These are phyloP conservation scores for Penicillium rolfsii DNA, from an alignment of 2,329 filamentous ascomycete species.

Conservation along the genomic window DNA sequence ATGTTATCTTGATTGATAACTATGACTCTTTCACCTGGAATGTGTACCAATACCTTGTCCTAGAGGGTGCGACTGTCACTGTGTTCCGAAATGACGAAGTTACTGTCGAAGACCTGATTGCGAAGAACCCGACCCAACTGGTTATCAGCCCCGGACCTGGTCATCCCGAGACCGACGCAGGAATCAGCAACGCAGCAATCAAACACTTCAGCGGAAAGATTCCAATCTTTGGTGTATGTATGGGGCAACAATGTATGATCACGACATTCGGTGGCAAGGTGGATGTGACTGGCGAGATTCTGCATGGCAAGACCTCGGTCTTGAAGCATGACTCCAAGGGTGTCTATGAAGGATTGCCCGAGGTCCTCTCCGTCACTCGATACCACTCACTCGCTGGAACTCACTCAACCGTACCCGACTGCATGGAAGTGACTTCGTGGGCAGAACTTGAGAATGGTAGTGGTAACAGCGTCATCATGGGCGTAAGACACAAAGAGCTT, in stretches of 20 bases:
- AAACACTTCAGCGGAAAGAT: slow-evolving; percentile 91
- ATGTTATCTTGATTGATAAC: slow-evolving; percentile 95
- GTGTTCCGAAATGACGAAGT: slow-evolving; percentile 94
- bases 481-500: slow-evolving; percentile 88
- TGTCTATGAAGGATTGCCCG: slow-evolving; percentile 80
- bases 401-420: slow-evolving; percentile 80
- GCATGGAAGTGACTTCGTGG: slow-evolving; percentile 89
- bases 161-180: slow-evolving; percentile 87
- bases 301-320: slow-evolving; percentile 95
- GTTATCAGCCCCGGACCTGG: slow-evolving; percentile 95
- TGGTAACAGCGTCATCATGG: slow-evolving; percentile 89
- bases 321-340: slow-evolving; percentile 87
- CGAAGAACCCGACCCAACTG: slow-evolving; percentile 85
- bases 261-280: slow-evolving; percentile 91
- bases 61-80: slow-evolving; percentile 90
- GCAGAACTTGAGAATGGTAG: slow-evolving; percentile 71
- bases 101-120: slow-evolving; percentile 78
- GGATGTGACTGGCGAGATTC: slow-evolving; percentile 88
- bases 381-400: slow-evolving; percentile 97
- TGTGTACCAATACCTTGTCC: slow-evolving; percentile 94
- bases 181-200: slow-evolving; percentile 90
- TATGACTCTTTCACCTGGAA: slow-evolving; percentile 99
- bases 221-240: slow-evolving; percentile 94
- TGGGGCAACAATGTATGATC: slow-evolving; percentile 99
- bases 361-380: slow-evolving; percentile 83